Percentiles rank a stretch among this genome's conserved stretches.
These are phyloP conservation scores for Fraxinus greggii DNA, from an alignment of 305 asterid species.

Conservation along the genomic window DNA sequence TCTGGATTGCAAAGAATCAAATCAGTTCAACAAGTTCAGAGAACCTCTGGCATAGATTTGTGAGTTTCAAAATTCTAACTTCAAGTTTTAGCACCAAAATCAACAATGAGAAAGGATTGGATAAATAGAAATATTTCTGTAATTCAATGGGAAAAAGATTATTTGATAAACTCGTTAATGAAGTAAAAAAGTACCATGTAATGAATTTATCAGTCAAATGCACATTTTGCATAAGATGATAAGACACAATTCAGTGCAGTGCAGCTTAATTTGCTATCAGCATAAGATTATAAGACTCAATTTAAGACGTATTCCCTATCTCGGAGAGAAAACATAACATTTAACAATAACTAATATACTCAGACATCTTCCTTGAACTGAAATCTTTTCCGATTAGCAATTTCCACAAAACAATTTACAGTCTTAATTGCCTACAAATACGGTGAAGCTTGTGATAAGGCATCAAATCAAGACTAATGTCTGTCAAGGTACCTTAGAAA, in stretches of 20 bases:
- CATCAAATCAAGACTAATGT: background rate
- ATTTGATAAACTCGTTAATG: background rate
- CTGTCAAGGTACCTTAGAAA: background rate
- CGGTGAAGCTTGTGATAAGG: background rate
- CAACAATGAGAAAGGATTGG: background rate
- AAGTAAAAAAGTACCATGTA: background rate
- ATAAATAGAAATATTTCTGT: background rate
- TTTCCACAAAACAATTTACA: background rate
- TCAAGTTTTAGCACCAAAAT: background rate
- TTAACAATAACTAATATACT: background rate
- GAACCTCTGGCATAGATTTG: background rate
- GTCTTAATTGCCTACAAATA: background rate
- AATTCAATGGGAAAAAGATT: background rate
- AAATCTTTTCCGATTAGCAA: background rate
- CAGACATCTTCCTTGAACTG: background rate
- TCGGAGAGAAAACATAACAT: background rate
- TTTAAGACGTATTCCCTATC: background rate
- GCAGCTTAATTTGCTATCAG: background rate
- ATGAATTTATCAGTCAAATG: background rate
- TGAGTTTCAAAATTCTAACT: background rate
- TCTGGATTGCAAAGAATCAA: conserved; percentile 29
- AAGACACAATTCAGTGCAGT: background rate
- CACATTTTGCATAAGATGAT: background rate
- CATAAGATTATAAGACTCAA: background rate
- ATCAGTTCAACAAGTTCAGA: conserved; percentile 1